These are phyloP conservation scores for Linum usitatissimum DNA, from an alignment of 345 rosid genomes.

Conservation along the genomic window DNA sequence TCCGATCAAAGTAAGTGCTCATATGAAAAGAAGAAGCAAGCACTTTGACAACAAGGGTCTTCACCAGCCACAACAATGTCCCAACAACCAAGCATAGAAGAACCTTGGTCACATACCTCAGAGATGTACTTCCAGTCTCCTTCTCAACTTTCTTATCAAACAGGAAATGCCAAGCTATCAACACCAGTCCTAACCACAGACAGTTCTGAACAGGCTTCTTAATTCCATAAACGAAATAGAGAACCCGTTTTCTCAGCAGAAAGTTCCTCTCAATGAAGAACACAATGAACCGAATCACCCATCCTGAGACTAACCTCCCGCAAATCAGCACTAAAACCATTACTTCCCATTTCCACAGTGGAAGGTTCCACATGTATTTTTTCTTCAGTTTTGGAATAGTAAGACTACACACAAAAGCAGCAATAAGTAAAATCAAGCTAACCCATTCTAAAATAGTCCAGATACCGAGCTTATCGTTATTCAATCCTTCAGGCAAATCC, in stretches of 20 bases:
- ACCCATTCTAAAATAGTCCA: constrained; percentile 21
- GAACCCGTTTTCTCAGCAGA: constrained; percentile 21
- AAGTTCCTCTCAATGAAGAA: constrained; percentile 28
- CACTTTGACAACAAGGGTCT: constrained; percentile 1
- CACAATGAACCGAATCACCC: constrained; percentile 21
- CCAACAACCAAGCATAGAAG: not conserved
- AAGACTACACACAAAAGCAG: constrained; percentile 22
- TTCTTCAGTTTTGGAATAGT: constrained; percentile 8
- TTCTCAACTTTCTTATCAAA: not conserved
- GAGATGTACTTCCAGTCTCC: not conserved
- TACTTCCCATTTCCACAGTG: constrained; percentile 23
- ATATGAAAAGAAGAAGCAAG: not conserved
- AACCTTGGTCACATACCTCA: not conserved
- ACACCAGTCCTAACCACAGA: constrained; percentile 1
- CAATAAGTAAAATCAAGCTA: constrained; percentile 20
- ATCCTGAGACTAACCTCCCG: constrained; percentile 25
- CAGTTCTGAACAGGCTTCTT: constrained; percentile 27
- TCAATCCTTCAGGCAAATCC: constrained; percentile 20
- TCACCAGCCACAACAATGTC: constrained; percentile 4
- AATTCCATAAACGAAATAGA: constrained; percentile 25
- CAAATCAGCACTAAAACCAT: constrained; percentile 23
- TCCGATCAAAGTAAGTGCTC: constrained; percentile 4
- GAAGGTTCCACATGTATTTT: constrained; percentile 13
- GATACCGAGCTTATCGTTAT: constrained; percentile 14
- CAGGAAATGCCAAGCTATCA: constrained; percentile 1